Evolutionary conservation across 2,329 filamentous ascomycete genomes (phyloP), one percentile per base, ranked within the genome.

Genomic region (Amauroascus verrucosus): DNA sequence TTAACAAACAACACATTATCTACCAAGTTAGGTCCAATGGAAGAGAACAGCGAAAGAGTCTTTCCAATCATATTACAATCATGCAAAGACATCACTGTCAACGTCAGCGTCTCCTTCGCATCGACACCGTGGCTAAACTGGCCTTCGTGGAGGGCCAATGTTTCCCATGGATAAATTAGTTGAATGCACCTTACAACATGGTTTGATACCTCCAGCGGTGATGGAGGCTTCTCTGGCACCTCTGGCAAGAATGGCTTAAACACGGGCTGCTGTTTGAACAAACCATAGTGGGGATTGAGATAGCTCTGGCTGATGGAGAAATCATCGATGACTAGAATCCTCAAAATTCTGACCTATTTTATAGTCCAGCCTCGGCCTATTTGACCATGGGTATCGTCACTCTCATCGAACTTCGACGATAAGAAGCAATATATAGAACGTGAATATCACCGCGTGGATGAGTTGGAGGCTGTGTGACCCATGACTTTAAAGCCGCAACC

Each of bases 171-270:
- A 84, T 55, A 69, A 70, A 0, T 71, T 86, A 1, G 76, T 85
- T 0, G 73, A 77, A 51, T 78, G 75, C 1, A 81, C 81, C 0
- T 60, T 82, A 45, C 64, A 68, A 3, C 62, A 79, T 47, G 77
- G 77, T 0, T 68, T 86, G 0, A 66, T 86, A 0, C 82, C 77
- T 0, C 77, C 77, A 0, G 81, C 86, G 0, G 81, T 86, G 3
- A 85, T 85, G 79, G 83, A 86, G 82, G 80, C 0, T 86, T 83
- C 62, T 75, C 80, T 0, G 83, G 83, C 1, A 84, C 82, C 0
- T 77, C 78, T 0, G 83, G 82, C 1, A 83, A 86, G 63, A 85
- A 81, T 63, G 81, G 77, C 56, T 83, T 79, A 0, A 75, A 11
- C 75, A 83, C 61, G 83, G 84, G 0, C 78, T n/a, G n/a, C n/a